Base-by-base conservation (phyloP, 352 stramenopile species). In the Phytopythium vexans region DNA sequence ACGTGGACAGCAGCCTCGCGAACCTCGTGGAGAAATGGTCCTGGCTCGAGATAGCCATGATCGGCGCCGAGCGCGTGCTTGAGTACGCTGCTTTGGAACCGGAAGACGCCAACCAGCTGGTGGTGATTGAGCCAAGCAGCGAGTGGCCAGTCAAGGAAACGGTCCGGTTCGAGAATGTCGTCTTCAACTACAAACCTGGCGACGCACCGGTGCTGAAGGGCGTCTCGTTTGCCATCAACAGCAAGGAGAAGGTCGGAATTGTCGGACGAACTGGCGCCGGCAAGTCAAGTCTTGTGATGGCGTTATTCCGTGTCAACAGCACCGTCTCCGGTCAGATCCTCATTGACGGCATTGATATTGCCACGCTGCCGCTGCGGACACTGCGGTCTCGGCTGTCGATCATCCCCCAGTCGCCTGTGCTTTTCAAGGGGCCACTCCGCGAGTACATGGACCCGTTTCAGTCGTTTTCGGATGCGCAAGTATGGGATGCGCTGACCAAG, bases 351-450 rank as follows among this genome's bases (percentile, higher is more conserved):
- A 62, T 96, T 9, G 84, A 97, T 62, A 65, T 94, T 2, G 52
- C 60, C 7, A 78, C 53, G 16, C 42, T 98, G 0, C 68, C 76
- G 7, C 68, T 98, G 36, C 67, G 66, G 8, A 86, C 92, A 52
- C 70, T 97, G 16, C 75, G 92, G 44, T 61, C 77, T 12, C 70
- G 67, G 7, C 57, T 97, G 32, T 84, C 88, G 8, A 95, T 98
- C 50, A 97, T 98, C 48, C 90, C 94, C 15, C 94, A 98, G 68
- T 88, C 61, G 48, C 92, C 90, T 10, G 89, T 98, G 37, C 63
- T 98, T 11, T 97, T 98, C 61, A 82, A 84, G 34, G 93, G 86
- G 33, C 96, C 89, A 34, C 44, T 99, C 14, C 73, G 91, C 32
- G 66, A 83, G 42, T 97, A 96, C 52, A 49, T 98, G 10, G 90